Percentiles rank a stretch among this genome's conserved stretches.
Evolutionary conservation across 805 yeast genomes (phyloP).

Genomic region (Limtongozyma cylindracea): DNA sequence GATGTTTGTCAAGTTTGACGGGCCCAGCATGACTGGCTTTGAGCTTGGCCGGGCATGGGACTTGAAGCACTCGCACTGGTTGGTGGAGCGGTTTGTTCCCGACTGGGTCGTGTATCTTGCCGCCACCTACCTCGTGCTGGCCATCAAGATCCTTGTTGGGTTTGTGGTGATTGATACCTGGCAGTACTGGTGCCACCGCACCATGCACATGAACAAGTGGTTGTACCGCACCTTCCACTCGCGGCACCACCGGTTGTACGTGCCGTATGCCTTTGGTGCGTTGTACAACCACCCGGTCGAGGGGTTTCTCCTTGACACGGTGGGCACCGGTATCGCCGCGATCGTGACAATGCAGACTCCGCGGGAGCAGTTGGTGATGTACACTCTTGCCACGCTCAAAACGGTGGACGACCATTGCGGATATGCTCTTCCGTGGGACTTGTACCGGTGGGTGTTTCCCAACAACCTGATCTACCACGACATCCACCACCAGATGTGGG

Average conservation of each 20-base stretch:
- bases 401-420: slow-evolving; percentile 99
- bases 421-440: slow-evolving; percentile 78
- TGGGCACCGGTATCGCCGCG: slow-evolving; percentile 76
- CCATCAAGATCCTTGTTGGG: slow-evolving; percentile 29
- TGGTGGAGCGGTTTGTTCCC: slow-evolving; percentile 17
- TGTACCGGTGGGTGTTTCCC: slow-evolving; percentile 78
- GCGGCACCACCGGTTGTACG: slow-evolving; percentile 81
- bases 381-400: slow-evolving; percentile 76
- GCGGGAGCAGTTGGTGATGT: slow-evolving; percentile 53
- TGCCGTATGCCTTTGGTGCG: slow-evolving; percentile 95
- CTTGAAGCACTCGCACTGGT: slow-evolving; percentile 11
- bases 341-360: slow-evolving; percentile 36
- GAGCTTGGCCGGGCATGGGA: slow-evolving; percentile 22
- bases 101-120: slow-evolving; percentile 17
- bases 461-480: slow-evolving; percentile 92
- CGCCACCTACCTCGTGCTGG: slow-evolving; percentile 42
- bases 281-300: slow-evolving; percentile 84
- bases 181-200: slow-evolving; percentile 81
- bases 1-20: slow-evolving; percentile 27
- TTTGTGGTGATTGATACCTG: slow-evolving; percentile 71
- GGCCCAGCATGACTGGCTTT: slow-evolving; percentile 21
- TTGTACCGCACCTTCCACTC: slow-evolving; percentile 74
- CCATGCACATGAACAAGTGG: slow-evolving; percentile 63
- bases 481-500: slow-evolving; percentile 92
- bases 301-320: slow-evolving; percentile 77